Percentiles rank a stretch among this genome's conserved stretches.
Conservation (phyloP, 768 basidiomycete genomes). For the Paxillus involutus region DNA sequence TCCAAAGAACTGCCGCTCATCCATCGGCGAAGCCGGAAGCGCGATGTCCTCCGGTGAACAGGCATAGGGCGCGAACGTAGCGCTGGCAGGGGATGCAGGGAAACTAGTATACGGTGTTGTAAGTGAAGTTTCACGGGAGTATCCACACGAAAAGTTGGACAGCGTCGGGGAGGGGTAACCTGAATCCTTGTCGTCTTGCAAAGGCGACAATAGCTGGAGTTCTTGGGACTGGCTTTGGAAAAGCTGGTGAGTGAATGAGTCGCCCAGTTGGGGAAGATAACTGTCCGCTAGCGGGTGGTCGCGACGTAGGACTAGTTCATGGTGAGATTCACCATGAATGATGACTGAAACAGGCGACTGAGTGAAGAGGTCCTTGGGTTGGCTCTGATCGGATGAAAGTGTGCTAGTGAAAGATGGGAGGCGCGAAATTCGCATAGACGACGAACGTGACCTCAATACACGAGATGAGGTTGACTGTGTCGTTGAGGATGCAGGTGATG, state of each 20-base stretch:
- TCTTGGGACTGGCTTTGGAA: conserved; percentile 15
- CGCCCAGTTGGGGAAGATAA: neutral
- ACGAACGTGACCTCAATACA: conserved; percentile 11
- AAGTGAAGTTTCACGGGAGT: conserved; percentile 25
- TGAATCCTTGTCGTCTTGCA: conserved; percentile 25
- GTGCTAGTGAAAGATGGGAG: conserved; percentile 16
- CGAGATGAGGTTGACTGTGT: conserved; percentile 13
- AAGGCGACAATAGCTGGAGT: conserved; percentile 9
- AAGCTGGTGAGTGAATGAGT: neutral
- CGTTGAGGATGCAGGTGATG: conserved; percentile 26
- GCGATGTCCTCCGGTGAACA: conserved; percentile 26
- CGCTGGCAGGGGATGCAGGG: conserved; percentile 20
- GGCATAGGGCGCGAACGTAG: conserved; percentile 10
- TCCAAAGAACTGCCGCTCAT: conserved; percentile 7
- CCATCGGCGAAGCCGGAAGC: conserved; percentile 24
- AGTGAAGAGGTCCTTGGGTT: conserved; percentile 20
- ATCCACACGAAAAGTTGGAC: conserved; percentile 26
- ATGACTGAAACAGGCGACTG: conserved; percentile 32
- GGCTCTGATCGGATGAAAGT: conserved; percentile 28
- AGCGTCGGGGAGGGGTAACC: conserved; percentile 26
- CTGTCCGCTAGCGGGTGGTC: conserved; percentile 9
- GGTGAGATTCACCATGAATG: conserved; percentile 28
- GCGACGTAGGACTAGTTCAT: conserved; percentile 19
- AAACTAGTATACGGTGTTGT: conserved; percentile 25
- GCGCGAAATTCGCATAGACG: conserved; percentile 13